Percentiles rank a stretch among this genome's conserved stretches.
phyloP scores from a whole-genome alignment of 345 rosid genomes.

The Arabis alpina region DNA sequence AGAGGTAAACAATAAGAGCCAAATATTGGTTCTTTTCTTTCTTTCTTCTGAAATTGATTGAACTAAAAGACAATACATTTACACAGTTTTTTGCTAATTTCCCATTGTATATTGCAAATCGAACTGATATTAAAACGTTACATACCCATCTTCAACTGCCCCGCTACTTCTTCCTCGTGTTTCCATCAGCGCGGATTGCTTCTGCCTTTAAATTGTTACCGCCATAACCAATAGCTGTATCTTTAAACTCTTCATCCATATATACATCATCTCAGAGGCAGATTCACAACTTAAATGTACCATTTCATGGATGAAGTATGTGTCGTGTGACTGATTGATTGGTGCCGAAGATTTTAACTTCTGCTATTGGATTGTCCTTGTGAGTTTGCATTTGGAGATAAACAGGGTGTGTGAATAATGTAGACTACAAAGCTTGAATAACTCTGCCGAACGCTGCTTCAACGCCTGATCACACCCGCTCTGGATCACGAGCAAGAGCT shows the following conservation, averaged over 20 bases:
- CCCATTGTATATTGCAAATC: constrained; percentile 29
- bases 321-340: background rate
- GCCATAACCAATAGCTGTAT: constrained; percentile 18
- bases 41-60: constrained; percentile 21
- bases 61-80: constrained; percentile 34
- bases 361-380: constrained; percentile 61
- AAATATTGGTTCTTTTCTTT: constrained; percentile 15
- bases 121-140: constrained; percentile 24
- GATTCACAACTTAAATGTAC: constrained; percentile 30
- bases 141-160: constrained; percentile 4
- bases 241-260: constrained; percentile 34
- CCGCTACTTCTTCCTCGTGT: background rate
- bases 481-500: constrained; percentile 64
- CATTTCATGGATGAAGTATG: constrained; percentile 7
- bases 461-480: constrained; percentile 62
- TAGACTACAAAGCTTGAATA: constrained; percentile 66
- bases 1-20: constrained; percentile 12
- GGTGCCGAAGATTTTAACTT: constrained; percentile 13
- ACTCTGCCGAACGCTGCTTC: constrained; percentile 70
- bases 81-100: constrained; percentile 25
- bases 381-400: constrained; percentile 74
- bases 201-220: constrained; percentile 19
- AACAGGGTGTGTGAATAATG: constrained; percentile 64
- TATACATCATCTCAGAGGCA: constrained; percentile 37
- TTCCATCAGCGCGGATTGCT: constrained; percentile 19